Evolutionary conservation across 305 asterid species (phyloP), one percentile per base, ranked within the genome.

Genomic region (Fraxinus velutina): DNA sequence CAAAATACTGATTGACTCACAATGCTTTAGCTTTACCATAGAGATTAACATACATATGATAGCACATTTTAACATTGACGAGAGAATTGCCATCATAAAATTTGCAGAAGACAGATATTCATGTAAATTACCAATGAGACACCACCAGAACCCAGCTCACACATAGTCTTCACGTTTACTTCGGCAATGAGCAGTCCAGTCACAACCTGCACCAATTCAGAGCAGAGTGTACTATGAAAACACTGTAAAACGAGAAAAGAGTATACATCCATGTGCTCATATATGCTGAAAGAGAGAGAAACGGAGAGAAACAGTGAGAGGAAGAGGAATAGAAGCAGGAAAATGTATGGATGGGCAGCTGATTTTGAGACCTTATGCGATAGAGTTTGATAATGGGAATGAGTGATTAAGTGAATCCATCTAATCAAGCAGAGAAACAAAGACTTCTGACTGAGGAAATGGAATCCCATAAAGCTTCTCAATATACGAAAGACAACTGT

Each of bases 161-260:
- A 90, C 99, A 95, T 95, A 36, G 98, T 95, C 86, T 91, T 95
- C 85, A 95, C 99, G 86, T 95, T 95, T 83, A 95, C 97, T 93
- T 95, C 99, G 15, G 99, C 99, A 87, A 95, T 60, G 77, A 95
- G 98, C 86, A 95, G 92, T 80, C 99, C 99, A 81, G 94, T 92
- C 73, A 85, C 85, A 22, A 93, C 97, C 98, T 95, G 86, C 85
- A 88, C 74, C 84, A 86, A 34, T 84, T 57, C 57, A 78, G 29
- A 81, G 79, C 50, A 83, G 15, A 10, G n/a, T 73, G 6, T 82
- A 34, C 73, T 76, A 84, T 42, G 79, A 32, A 79, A 72, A 42
- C 52, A 64, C 73, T 21, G 68, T 33, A 64, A 83, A 74, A 27
- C 6, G 30, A 73, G 72, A 80, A 72, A 52, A 3, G 19, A 71